Evolutionary conservation across 2,329 filamentous ascomycete genomes (phyloP), one percentile per base, ranked within the genome.

Genomic region (Aspergillus intermedius): DNA sequence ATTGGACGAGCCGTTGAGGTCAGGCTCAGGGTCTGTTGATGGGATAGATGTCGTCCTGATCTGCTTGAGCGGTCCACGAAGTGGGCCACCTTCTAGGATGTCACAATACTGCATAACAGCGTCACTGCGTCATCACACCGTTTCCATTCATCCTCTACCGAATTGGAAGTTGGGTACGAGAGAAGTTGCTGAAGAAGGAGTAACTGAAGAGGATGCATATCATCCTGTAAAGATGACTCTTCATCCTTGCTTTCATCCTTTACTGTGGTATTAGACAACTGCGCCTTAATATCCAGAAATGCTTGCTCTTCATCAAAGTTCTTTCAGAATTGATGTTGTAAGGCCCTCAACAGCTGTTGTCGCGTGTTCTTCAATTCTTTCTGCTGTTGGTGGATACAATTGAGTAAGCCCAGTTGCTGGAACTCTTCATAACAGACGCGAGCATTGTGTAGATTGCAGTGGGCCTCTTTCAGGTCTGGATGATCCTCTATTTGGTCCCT

Each of bases 281-380:
- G 42, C 19, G 42, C 47, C 45, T 60, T 45, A 30, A 59, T 59
- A 32, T 57, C 50, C 22, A 56, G 32, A 47, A 55, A 54, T 30
- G 42, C 51, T 52, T 60, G 47, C 41, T 56, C 48, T 48, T 55
- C 28, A 49, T 60, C 48, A 55, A 58, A 60, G 3, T 57, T 48
- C 51, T 54, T 48, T 49, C 41, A 30, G n/a, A 55, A 34, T 21
- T 50, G 17, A 23, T 55, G 19, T 28, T 47, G 23, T 13, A 58
- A 49, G 42, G 32, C 49, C 44, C 49, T 40, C 2, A 47, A 19
- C 39, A 58, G 41, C 30, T 47, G 37, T 50, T 49, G 44, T 44
- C 45, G 42, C 13, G 49, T 58, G 41, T 59, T 58, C 44, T 30
- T 54, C 32, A 58, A 28, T 39, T 56, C 46, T 42, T 53, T 54